Base-by-base conservation (phyloP, 2,329 filamentous ascomycete species). In the Aspergillus jensenii region DNA sequence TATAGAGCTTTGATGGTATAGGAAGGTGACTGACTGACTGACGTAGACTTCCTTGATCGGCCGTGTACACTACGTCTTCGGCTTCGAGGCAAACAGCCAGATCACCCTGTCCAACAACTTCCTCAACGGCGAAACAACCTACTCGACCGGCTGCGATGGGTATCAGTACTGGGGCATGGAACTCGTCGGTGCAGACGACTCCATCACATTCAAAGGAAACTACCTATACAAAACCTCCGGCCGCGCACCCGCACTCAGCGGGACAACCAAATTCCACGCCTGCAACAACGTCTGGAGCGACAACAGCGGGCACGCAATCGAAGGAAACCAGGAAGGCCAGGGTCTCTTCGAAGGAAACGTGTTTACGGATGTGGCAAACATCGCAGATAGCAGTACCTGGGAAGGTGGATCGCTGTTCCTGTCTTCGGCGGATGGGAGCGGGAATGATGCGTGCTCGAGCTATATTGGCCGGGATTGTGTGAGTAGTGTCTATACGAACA, bases 101-200 rank as follows among this genome's bases (percentile, higher is more conserved):
- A 19, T 57, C 0, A 57, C 55, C 17, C 31, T 57, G 1, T 57
- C 55, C 19, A 57, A 57, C 35, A 57, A 56, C 49, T 61, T 59
- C 39, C 80, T 87, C 62, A 82, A 87, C 62, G 84, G 84, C 48
- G 68, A 70, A 40, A 79, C 79, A 25, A 71, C 71, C 37, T 85
- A 77, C 76, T 85, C 82, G 3, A 78, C 84, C 6, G 79, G 77
- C 37, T 86, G 84, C 71, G 77, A 86, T 66, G 76, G 74, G 27
- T 76, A 82, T 68, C 83, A 85, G 71, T 85, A 86, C 78, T 86
- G 83, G 82, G 63, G 62, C 15, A 82, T 83, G 72, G 77, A 85
- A 59, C 79, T 62, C 2, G 58, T 78, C 47, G 83, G 84, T 23
- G 76, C 77, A 51, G 77, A 74, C 67, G 84, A 86, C 69, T 65